Conservation (phyloP, 202 grass and related monocot species). For the Panicum virgatum region DNA sequence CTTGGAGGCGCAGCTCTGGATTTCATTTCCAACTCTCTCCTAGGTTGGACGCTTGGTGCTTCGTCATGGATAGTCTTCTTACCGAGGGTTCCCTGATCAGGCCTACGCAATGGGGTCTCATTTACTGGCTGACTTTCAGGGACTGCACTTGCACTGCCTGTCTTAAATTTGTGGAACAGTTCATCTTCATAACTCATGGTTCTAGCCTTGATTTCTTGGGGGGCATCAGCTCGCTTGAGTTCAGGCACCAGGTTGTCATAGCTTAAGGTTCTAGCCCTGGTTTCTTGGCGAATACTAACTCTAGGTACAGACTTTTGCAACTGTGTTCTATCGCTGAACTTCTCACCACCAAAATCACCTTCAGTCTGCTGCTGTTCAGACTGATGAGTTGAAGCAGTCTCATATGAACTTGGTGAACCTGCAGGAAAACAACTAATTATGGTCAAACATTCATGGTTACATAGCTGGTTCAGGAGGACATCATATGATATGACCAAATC, state of each 20-base stretch:
- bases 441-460: conserved; percentile 19
- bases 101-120: conserved; percentile 2
- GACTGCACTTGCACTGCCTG: conserved; percentile 19
- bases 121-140: conserved; percentile 43
- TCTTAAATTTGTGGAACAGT: conserved; percentile 27
- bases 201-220: conserved; percentile 24
- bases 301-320: conserved; percentile 8
- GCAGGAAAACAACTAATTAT: conserved; percentile 20
- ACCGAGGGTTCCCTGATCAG: neutral
- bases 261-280: conserved; percentile 22
- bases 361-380: conserved; percentile 9
- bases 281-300: neutral
- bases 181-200: conserved; percentile 37
- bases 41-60: conserved; percentile 13
- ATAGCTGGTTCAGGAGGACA: neutral
- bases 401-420: conserved; percentile 36
- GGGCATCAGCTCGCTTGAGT: conserved; percentile 2
- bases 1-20: conserved; percentile 4
- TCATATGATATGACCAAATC: neutral
- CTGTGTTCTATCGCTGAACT: conserved; percentile 1
- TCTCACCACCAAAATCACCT: neutral
- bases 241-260: conserved; percentile 17
- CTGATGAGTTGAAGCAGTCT: neutral
- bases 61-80: conserved; percentile 15
- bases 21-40: conserved; percentile 22